Percentiles rank a stretch among this genome's conserved stretches.
These are phyloP conservation scores for Leccinum broughii DNA, from an alignment of 768 basidiomycete species.

Conservation along the genomic window DNA sequence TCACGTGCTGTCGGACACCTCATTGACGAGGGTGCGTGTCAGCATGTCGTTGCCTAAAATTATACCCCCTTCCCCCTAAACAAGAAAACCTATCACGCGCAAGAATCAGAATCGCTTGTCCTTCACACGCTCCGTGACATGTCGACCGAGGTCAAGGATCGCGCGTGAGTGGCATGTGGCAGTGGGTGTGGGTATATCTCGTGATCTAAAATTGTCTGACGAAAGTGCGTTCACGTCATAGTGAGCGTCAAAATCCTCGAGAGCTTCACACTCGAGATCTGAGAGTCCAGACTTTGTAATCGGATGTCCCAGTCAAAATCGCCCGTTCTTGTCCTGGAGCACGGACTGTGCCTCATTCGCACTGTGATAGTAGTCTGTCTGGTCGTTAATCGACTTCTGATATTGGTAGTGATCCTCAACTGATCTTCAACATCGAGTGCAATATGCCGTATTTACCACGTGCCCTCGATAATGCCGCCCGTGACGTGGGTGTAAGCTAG, in stretches of 20 bases:
- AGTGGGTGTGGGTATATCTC: constrained; percentile 6
- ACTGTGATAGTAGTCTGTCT: constrained; percentile 4
- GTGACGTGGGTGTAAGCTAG: background rate
- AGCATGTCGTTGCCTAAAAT: constrained; percentile 1
- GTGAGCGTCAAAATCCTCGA: background rate
- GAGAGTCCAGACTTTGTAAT: constrained; percentile 6
- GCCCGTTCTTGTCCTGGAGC: constrained; percentile 1
- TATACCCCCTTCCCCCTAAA: background rate
- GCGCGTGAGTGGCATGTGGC: constrained; percentile 9
- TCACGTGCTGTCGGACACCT: constrained; percentile 4
- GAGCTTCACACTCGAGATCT: background rate
- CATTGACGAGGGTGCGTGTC: constrained; percentile 1
- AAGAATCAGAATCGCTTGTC: background rate
- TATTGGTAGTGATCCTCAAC: constrained; percentile 30
- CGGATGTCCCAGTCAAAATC: background rate
- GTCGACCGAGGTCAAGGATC: constrained; percentile 1
- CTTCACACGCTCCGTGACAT: constrained; percentile 8
- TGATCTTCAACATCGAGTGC: constrained; percentile 23
- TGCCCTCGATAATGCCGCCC: constrained; percentile 1
- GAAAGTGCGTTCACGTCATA: constrained; percentile 24
- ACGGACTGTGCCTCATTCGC: constrained; percentile 6
- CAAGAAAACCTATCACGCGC: background rate
- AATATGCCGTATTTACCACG: constrained; percentile 18
- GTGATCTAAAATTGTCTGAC: constrained; percentile 4
- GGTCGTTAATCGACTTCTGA: constrained; percentile 28